These are phyloP conservation scores for Kodamaea alishanica DNA, from an alignment of 1,139 yeast species.

Conservation along the genomic window DNA sequence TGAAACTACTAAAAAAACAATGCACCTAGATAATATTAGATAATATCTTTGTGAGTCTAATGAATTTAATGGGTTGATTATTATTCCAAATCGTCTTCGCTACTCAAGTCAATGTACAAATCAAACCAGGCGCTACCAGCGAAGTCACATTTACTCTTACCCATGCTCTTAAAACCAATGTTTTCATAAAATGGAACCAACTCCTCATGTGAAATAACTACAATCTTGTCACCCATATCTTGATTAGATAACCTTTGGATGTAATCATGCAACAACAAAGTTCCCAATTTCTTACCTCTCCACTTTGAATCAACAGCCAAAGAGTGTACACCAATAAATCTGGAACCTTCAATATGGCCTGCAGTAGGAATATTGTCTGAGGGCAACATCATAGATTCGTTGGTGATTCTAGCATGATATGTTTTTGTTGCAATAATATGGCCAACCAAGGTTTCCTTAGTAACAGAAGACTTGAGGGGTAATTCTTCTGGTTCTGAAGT, in stretches of 20 bases:
- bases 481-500: conserved; percentile 33
- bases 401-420: conserved; percentile 48
- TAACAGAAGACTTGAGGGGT: conserved; percentile 52
- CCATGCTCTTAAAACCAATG: conserved; percentile 69
- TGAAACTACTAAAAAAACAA: not conserved
- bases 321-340: conserved; percentile 77
- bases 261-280: conserved; percentile 81
- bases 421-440: conserved; percentile 84
- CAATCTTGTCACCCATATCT: conserved; percentile 75
- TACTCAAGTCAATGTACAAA: conserved; percentile 57
- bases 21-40: too few species aligned
- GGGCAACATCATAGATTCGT: conserved; percentile 66
- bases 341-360: conserved; percentile 79
- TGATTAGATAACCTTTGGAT: conserved; percentile 86
- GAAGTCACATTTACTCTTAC: conserved; percentile 55
- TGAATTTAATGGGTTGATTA: not conserved
- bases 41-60: not conserved
- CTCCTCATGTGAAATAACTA: conserved; percentile 66
- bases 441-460: conserved; percentile 70
- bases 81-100: conserved; percentile 45
- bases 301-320: conserved; percentile 74
- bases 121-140: conserved; percentile 69
- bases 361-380: conserved; percentile 30
- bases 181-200: conserved; percentile 75
- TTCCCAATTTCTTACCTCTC: conserved; percentile 79